Evolutionary conservation across 2,329 filamentous ascomycete species (phyloP), one percentile per base, ranked within the genome.

Genomic region (Neurospora sp.): DNA sequence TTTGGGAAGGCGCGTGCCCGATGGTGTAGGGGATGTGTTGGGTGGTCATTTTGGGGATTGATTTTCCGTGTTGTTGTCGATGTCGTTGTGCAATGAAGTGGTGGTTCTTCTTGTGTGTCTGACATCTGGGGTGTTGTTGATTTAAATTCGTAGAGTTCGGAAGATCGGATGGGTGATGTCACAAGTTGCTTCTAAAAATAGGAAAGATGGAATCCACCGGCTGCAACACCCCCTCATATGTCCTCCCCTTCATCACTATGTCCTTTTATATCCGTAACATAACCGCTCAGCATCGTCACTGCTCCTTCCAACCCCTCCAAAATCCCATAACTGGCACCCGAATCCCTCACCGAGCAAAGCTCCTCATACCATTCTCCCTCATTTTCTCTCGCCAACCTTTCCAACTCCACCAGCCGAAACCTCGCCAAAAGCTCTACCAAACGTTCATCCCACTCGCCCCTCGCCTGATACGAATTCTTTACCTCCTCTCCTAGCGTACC

Each of bases 1-100:
- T 68, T 10, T 71, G 70, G 12, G 71, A 71, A 10, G 71, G 28
- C 10, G 57, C 68, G 62, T 72, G 69, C 15, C 71, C 71, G 15
- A 62, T 67, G 4, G 37, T 19, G 70, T 72, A 72, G 52, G 67
- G 10, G 57, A 19, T 39, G 37, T 66, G 33, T 17, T 68, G 52
- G 33, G 39, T 28, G 28, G 66, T 38, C 69, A 69, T 69, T n/a
- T 66, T 46, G 52, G 6, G 8, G 57, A 23, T 69, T 67, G 39
- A 28, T 67, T n/a, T 1, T 17, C 17, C 5, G 8, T 43, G 37
- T 33, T 33, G 36, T 37, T 19, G 37, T 39, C 6, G 23, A 66
- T 62, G 67, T 17, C 4, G 23, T 19, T 19, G 23, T 12, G 41
- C 28, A 12, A 19, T 3, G 28, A 28, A 68, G 40, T 3, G 67